Base-by-base conservation (phyloP, 73 alveolate genomes). In the Tetrahymena elliotti region DNA sequence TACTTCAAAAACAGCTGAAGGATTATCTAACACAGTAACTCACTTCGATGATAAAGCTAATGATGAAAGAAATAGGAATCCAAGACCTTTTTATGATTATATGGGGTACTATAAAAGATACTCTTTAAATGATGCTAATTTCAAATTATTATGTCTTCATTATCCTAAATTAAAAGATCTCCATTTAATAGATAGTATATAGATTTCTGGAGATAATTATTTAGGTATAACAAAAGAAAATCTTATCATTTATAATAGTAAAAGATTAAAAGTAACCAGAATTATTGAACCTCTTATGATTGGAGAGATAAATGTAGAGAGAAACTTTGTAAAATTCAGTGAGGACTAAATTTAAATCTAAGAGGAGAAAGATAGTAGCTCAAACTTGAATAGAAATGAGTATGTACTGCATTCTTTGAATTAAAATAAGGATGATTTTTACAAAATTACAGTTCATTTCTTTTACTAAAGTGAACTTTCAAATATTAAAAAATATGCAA, bases 1-100 rank as follows among this genome's bases (percentile, higher is more conserved):
- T 37, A 96, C 98, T 38, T 96, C 99, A 33, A 97, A 97, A 95
- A 99, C 99, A 18, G 95, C 99, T 3, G 99, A 98, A 93, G 99
- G 99, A 24, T 94, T 99, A 33, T 97, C 97, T 93, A 99, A 99
- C 95, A 98, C 99, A 20, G 96, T 98, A 68, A 96, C 93, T 96
- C 93, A 33, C 92, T 95, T 96, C 39, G 98, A 96, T 53, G 98
- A 97, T 53, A 97, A 97, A 52, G 98, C 96, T 38, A 84, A 54
- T 33, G 97, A 97, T 93, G 98, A 97, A 68, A 97, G 99, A 93
- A 94, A 96, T 53, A 97, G 99, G 92, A 95, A 95, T 88, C 99
- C 99, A 15, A 95, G 99, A 94, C 98, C 98, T 38, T 97, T 99
- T 95, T 99, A 99, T 52, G 95, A 93, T n/a, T 94, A 16, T 37